A percentile compares a stretch with the other conserved stretches of the same genome.
These are phyloP conservation scores for Geranium brycei DNA, from an alignment of 345 rosid genomes.

Conservation along the genomic window DNA sequence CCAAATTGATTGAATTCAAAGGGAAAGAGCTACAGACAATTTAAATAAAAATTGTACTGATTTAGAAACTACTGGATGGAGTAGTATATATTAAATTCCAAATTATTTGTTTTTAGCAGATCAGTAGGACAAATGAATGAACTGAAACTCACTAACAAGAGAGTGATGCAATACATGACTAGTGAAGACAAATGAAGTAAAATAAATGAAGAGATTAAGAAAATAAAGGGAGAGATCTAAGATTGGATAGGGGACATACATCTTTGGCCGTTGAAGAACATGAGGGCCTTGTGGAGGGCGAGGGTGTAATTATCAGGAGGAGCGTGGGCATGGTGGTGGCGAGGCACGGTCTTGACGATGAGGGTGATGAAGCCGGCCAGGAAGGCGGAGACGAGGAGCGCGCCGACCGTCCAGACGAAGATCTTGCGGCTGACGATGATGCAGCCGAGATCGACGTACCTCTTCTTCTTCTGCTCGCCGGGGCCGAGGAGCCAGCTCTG, in stretches of 20 bases:
- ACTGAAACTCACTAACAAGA: too few relatives aligned
- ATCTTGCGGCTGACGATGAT: constrained; percentile 93
- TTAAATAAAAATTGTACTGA: too few relatives aligned
- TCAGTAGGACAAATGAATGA: too few relatives aligned
- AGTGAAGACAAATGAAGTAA: too few relatives aligned
- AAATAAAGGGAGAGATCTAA: not conserved
- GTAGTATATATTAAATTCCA: too few relatives aligned
- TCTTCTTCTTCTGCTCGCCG: constrained; percentile 89
- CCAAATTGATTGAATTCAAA: too few relatives aligned
- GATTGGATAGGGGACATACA: constrained; percentile 22
- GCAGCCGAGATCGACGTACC: constrained; percentile 89
- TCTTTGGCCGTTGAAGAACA: constrained; percentile 93
- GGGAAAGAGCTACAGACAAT: too few relatives aligned
- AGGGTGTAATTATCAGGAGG: constrained; percentile 83
- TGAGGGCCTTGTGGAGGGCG: constrained; percentile 89
- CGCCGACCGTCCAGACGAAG: constrained; percentile 82
- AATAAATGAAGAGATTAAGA: too few relatives aligned
- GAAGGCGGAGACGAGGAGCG: constrained; percentile 40
- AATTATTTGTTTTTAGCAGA: too few relatives aligned
- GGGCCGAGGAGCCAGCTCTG: constrained; percentile 98
- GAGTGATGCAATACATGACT: too few relatives aligned
- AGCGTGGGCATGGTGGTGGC: constrained; percentile 35
- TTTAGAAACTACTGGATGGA: too few relatives aligned
- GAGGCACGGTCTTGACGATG: constrained; percentile 78
- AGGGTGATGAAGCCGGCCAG: constrained; percentile 63